Evolutionary conservation across 116 monocot genomes (phyloP).

Genomic region (Posidonia oceanica): DNA sequence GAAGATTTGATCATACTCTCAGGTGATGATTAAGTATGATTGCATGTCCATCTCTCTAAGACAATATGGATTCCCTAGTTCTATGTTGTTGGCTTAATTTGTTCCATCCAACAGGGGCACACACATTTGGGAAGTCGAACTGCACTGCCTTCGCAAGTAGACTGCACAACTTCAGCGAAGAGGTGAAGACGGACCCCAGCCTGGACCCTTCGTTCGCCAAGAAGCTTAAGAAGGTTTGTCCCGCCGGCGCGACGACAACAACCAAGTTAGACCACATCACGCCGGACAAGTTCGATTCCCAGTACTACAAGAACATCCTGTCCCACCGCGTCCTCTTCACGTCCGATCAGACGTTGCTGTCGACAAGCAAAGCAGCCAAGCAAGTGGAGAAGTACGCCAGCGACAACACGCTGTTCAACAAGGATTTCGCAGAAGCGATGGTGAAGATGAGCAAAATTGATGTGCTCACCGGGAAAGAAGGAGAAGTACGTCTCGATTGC

Average conservation of each 20-base stretch:
- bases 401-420: constrained; percentile 10
- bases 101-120: constrained; percentile 33
- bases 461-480: constrained; percentile 25
- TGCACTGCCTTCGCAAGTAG: constrained; percentile 22
- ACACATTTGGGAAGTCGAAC: constrained; percentile 32
- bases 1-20: constrained; percentile 72
- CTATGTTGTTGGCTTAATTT: too few species aligned
- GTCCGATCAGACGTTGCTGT: constrained; percentile 30
- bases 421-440: constrained; percentile 26
- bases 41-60: too few species aligned
- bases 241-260: not conserved
- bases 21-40: too few species aligned
- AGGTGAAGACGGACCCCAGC: constrained; percentile 11
- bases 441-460: constrained; percentile 34
- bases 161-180: constrained; percentile 22
- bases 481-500: constrained; percentile 30
- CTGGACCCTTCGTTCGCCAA: constrained; percentile 16
- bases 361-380: not conserved
- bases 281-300: constrained; percentile 16
- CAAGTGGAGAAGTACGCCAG: constrained; percentile 14
- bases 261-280: not conserved
- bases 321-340: constrained; percentile 22
- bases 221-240: constrained; percentile 21
- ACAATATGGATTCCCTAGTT: too few species aligned
- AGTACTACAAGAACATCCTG: constrained; percentile 19